Base-by-base conservation (phyloP, 805 yeast species). In the Priceomyces castillae region DNA sequence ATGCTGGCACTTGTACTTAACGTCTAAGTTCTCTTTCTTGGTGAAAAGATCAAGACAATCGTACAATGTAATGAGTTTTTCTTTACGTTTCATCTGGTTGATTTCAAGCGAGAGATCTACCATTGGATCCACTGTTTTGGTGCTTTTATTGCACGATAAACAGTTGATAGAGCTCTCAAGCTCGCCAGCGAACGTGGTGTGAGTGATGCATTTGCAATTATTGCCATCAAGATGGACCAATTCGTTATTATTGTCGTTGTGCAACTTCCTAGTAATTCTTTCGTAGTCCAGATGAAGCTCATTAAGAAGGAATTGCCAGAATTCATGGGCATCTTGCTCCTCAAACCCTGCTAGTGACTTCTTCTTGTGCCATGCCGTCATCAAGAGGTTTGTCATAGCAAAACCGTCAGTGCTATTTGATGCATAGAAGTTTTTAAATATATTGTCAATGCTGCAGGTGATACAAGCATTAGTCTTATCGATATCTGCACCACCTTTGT, bases 261-360 rank as follows among this genome's bases (percentile, higher is more conserved):
- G 30, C n/a, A 33, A 11, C 10, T 25, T 43, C 11, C 31, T 30
- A 10, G 30, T 25, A 0, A 65, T 54, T 44, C 62, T 47, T 42
- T 51, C 51, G 42, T 51, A 41, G 39, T 62, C 67, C 37, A 41
- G 46, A 62, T 94, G 99, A 44, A 94, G 64, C 63, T 90, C 95
- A 62, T 92, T 86, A 30, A 92, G 72, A 22, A 92, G 58, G 59
- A 92, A 90, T 59, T 94, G 97, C 84, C 95, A 84, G 64, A 92
- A 94, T 64, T 94, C 99, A 65, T 94, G 99, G 0, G 99, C 98
- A 61, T 94, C 99, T 64, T 94, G 99, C 64, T 94, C 97, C 28
- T 94, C 85, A 52, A 90, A 90, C 1, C 99, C 99, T 0, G 97
- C 96, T 46, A 94, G 76, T 26, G 89, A 78, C 51, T 86, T 79